phyloP scores from a whole-genome alignment of 768 basidiomycete genomes.

The Mycena metata region DNA sequence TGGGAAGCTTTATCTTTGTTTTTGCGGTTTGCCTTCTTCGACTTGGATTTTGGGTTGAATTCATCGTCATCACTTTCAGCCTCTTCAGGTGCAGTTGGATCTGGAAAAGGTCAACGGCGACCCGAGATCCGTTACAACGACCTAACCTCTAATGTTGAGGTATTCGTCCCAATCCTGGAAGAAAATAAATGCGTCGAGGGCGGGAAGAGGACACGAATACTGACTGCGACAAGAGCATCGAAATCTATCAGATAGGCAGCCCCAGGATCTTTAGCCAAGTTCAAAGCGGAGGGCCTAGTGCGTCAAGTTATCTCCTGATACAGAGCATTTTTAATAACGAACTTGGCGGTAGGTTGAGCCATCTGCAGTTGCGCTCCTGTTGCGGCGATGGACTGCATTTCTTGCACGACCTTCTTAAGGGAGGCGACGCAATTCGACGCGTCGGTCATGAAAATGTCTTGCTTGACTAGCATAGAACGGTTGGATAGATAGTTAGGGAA shows the following conservation, averaged over 20 bases:
- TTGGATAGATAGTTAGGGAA: neutral
- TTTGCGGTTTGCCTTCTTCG: slow-evolving; percentile 46
- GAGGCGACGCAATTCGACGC: slow-evolving; percentile 82
- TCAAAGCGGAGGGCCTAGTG: slow-evolving; percentile 64
- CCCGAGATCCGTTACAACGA: neutral
- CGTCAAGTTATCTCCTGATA: neutral
- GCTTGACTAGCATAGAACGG: slow-evolving; percentile 68
- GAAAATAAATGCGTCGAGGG: neutral
- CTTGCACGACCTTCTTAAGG: slow-evolving; percentile 83
- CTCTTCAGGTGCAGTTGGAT: slow-evolving; percentile 40
- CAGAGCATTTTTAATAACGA: slow-evolving; percentile 34
- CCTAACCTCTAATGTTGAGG: slow-evolving; percentile 61
- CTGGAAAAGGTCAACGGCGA: slow-evolving; percentile 5
- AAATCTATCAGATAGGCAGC: slow-evolving; percentile 68
- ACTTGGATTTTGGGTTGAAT: slow-evolving; percentile 58
- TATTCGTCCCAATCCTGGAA: slow-evolving; percentile 75
- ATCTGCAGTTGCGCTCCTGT: slow-evolving; percentile 75
- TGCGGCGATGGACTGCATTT: slow-evolving; percentile 63
- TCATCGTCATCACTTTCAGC: slow-evolving; percentile 61
- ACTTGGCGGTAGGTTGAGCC: slow-evolving; percentile 77
- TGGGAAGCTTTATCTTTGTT: slow-evolving; percentile 43
- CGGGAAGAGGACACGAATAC: slow-evolving; percentile 38
- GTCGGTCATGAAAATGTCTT: slow-evolving; percentile 86
- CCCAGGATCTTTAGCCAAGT: slow-evolving; percentile 65
- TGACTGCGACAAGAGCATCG: slow-evolving; percentile 73